Conservation (phyloP, 148 eudicot genomes). For the Simmondsia chinensis region DNA sequence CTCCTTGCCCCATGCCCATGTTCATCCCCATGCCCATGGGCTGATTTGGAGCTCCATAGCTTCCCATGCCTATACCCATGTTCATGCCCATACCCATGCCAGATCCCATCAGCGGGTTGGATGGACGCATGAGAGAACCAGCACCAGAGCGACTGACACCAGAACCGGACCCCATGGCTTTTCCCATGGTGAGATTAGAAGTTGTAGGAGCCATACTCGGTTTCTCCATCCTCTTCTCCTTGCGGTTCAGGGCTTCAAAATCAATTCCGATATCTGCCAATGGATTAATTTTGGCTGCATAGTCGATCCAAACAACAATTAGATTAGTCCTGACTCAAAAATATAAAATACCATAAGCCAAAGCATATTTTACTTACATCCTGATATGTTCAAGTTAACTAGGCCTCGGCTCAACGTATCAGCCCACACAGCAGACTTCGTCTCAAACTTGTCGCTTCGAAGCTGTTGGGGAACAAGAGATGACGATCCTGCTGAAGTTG, state of each 20-base stretch:
- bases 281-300: conserved; percentile 92
- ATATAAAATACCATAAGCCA: neutral
- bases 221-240: conserved; percentile 93
- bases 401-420: conserved; percentile 91
- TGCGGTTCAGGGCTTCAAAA: conserved; percentile 88
- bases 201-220: conserved; percentile 40
- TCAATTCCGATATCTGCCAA: conserved; percentile 78
- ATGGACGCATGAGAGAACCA: conserved; percentile 43
- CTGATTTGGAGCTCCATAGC: no score
- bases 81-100: conserved; percentile 36
- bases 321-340: no score
- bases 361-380: conserved; percentile 45
- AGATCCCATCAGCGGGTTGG: conserved; percentile 47
- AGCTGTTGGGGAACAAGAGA: conserved; percentile 54
- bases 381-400: conserved; percentile 86
- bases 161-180: conserved; percentile 98
- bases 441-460: conserved; percentile 64
- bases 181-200: conserved; percentile 77
- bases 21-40: conserved; percentile 26
- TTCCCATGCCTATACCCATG: conserved; percentile 20
- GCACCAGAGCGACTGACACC: conserved; percentile 87
- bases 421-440: conserved; percentile 91
- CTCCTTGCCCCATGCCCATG: no score
- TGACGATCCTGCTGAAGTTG: conserved; percentile 36
- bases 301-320: no score